Percentiles rank a stretch among this genome's conserved stretches.
phyloP scores from a whole-genome alignment of 179 eudicot species.

The Corrigiola litoralis region DNA sequence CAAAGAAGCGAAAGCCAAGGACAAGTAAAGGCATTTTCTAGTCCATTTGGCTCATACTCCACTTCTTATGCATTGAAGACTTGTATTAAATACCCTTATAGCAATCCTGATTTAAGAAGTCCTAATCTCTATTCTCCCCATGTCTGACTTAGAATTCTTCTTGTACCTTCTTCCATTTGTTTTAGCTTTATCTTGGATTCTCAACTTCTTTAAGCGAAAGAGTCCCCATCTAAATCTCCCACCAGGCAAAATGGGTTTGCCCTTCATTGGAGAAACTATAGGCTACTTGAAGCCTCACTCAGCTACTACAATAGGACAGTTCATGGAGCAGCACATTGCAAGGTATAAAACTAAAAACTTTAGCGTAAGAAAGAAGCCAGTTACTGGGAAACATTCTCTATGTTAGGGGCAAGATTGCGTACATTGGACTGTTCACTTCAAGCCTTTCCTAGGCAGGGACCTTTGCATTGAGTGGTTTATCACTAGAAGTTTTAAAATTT shows the following conservation, averaged over 20 bases:
- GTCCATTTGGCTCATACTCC: too few species aligned
- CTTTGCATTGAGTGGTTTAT: too few species aligned
- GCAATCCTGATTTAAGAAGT: too few species aligned
- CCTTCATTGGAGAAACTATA: constrained; percentile 93
- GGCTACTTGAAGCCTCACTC: constrained; percentile 80
- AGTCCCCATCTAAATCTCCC: constrained; percentile 63
- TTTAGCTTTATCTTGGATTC: constrained; percentile 37
- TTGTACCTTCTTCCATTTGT: constrained; percentile 47
- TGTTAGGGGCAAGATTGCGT: neutral
- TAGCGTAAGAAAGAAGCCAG: too few species aligned
- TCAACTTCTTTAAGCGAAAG: constrained; percentile 39
- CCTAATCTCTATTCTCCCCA: too few species aligned
- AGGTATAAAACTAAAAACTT: constrained; percentile 45
- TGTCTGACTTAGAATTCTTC: constrained; percentile 73
- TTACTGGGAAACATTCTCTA: too few species aligned
- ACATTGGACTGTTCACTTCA: neutral
- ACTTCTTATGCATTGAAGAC: constrained; percentile 6
- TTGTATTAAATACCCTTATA: constrained; percentile 5
- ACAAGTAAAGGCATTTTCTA: constrained; percentile 9
- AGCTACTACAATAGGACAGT: constrained; percentile 79
- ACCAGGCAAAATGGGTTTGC: constrained; percentile 90
- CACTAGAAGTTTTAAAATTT: too few species aligned
- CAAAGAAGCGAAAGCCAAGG: constrained; percentile 10
- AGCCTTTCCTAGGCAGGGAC: too few species aligned
- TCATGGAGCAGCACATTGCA: constrained; percentile 89